These are phyloP conservation scores for Clonostachys solani DNA, from an alignment of 2,329 filamentous ascomycete species.

Conservation along the genomic window DNA sequence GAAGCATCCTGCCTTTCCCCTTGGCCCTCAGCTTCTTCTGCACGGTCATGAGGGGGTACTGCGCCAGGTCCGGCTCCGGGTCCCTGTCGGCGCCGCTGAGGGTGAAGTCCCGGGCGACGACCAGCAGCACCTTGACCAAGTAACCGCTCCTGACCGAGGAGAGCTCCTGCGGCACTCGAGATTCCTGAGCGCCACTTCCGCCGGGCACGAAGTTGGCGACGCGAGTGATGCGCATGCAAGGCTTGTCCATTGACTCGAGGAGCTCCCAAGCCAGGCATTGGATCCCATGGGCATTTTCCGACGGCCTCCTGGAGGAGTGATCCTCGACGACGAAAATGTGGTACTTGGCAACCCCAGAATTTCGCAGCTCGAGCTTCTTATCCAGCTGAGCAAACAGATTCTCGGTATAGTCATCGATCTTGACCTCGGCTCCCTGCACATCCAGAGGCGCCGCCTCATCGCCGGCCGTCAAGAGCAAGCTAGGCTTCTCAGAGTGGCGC, in stretches of 20 bases:
- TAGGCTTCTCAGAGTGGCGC: slow-evolving; percentile 12
- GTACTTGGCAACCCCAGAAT: slow-evolving; percentile 4
- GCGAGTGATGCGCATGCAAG: slow-evolving; percentile 13
- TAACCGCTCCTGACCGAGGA: slow-evolving; percentile 9
- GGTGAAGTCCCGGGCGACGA: slow-evolving; percentile 17
- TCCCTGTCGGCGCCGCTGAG: slow-evolving; percentile 14
- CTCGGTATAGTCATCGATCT: slow-evolving; percentile 6
- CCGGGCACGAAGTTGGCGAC: slow-evolving; percentile 13
- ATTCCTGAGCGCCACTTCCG: background rate
- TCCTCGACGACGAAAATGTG: slow-evolving; percentile 17
- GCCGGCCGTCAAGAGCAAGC: slow-evolving; percentile 8
- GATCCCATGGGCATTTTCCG: slow-evolving; percentile 6
- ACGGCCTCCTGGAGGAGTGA: slow-evolving; percentile 7
- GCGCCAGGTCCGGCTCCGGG: slow-evolving; percentile 19
- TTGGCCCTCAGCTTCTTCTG: slow-evolving; percentile 14
- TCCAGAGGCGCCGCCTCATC: slow-evolving; percentile 5
- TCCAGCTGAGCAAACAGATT: background rate
- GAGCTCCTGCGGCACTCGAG: slow-evolving; percentile 7
- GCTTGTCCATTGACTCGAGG: slow-evolving; percentile 11
- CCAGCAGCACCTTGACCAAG: slow-evolving; percentile 16
- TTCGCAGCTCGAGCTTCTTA: background rate
- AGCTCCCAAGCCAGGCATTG: slow-evolving; percentile 21
- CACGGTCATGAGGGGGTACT: slow-evolving; percentile 18
- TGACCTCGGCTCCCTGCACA: slow-evolving; percentile 7
- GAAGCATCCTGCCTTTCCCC: slow-evolving; percentile 9